Base-by-base conservation (phyloP, 208 protist genomes). In the Acanthamoeba culbertsoni region DNA sequence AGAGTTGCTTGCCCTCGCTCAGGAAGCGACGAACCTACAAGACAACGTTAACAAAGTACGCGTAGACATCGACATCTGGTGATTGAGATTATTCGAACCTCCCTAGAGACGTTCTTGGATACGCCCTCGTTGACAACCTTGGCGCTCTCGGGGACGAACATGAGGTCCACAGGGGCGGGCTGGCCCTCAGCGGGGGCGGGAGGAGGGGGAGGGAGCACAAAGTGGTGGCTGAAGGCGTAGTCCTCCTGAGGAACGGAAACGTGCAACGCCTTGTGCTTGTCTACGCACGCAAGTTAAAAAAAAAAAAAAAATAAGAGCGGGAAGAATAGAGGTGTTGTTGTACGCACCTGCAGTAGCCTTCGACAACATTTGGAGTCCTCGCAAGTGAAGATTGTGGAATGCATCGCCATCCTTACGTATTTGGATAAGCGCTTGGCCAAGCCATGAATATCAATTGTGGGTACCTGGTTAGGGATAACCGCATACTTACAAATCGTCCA, bases 401-500 rank as follows among this genome's bases (percentile, higher is more conserved):
- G 82, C 82, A 45, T 90, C 82, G 16, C 82, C 82, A 12, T 84
- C 45, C 73, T 84, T 68, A n/a, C 40, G 33, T 20, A 73, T 73
- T 42, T 33, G 31, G 57, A 23, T 14, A 71, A 10, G 48, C 48
- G 18, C 18, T 55, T 55, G 48, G 12, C 48, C 48, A 55, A 23
- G 48, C 12, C 18, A 5, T 3, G 63, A 28, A 45, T 45, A 65
- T 8, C 40, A n/a, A 40, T 37, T 18, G 48, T 63, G 63, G 18
- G 63, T 73, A 62, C 82, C 82, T 63, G 28, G 82, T 90, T 90
- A 18, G 82, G 82, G 40, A 90, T 90, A 16, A 90, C 82, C 26
- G 82, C 82, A 20, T 90, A 90, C 51, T 90, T 90, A 33, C 82
- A 90, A 16, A 90, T 90, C 51, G 82, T 90, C 82, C 82, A 90